Base-by-base conservation (phyloP, 352 stramenopile species). In the Blastocystis hominis region DNA sequence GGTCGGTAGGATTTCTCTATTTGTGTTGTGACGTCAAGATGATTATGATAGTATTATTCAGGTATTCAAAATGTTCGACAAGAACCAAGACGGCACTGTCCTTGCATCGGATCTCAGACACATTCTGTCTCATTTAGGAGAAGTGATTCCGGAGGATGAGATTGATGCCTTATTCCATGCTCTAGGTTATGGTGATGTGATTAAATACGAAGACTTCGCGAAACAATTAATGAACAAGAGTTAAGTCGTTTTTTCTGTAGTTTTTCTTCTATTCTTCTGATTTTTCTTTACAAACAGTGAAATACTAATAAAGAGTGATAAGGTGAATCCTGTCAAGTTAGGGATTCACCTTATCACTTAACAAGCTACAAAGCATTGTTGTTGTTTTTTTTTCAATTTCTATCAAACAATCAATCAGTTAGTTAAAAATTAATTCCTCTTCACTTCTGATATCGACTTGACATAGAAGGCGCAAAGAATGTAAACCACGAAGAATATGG, bases 61-160 rank as follows among this genome's bases (percentile, higher is more conserved):
- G 24, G 72, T 84, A 15, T 84, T 84, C 30, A 84, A 84, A 15
- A 84, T 84, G 72, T 84, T 84, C 72, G 72, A 84, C 38, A 84
- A 84, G 50, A 84, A 84, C 40, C 72, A 84, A 40, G 72, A 84
- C 30, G 72, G 72, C 40, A 84, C 72, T 5, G 72, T 84, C 24
- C 44, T 69, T 15, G 53, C 53, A 4, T 17, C 72, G 10, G 72
- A 84, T 68, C 55, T 84, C 6, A 46, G 72, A 4, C 72, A 84
- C 34, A 84, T 84, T 30, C 72, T 84, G 7, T 84, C 72, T 13
- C 72, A 84, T 84, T 34, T 84, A 3, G 72, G 72, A 40, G 72
- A 84, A 13, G 50, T 84, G 10, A 84, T 84, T 66, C 72, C 72
- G 36, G 72, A 84, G 47, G 72, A 84, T 20, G 72, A 84, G 30